Percentiles rank a stretch among this genome's conserved stretches.
phyloP scores from a whole-genome alignment of 176 grass and related monocot species.

The Rhynchospora tenuis region DNA sequence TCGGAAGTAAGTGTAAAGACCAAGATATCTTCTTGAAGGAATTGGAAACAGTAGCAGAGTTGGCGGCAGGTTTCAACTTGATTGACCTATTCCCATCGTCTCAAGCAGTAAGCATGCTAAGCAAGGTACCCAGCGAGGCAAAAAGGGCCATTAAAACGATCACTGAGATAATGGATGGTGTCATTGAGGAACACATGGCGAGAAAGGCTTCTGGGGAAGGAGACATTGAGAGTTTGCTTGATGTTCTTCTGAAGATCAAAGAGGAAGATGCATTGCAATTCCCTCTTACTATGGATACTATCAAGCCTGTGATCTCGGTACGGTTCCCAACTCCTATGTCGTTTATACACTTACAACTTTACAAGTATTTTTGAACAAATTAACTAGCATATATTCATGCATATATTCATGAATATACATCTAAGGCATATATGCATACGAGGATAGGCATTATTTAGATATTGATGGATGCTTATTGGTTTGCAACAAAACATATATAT shows the following conservation, averaged over 20 bases:
- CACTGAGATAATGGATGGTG: background rate
- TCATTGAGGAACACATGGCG: background rate
- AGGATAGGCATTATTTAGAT: no score
- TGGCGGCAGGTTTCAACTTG: conserved; percentile 43
- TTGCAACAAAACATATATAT: no score
- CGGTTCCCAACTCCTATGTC: background rate
- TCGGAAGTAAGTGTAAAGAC: conserved; percentile 15
- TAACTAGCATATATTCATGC: no score
- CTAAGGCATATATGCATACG: no score
- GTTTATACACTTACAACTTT: background rate
- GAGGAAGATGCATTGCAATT: conserved; percentile 12
- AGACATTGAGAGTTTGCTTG: conserved; percentile 11
- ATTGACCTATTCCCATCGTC: conserved; percentile 54
- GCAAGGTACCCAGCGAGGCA: background rate
- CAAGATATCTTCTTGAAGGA: conserved; percentile 11
- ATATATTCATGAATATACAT: no score
- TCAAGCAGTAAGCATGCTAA: conserved; percentile 24
- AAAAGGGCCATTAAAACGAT: background rate
- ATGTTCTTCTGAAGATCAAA: background rate
- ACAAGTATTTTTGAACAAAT: background rate
- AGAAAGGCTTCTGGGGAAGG: background rate
- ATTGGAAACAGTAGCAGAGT: background rate
- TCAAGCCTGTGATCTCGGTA: background rate
- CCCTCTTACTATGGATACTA: background rate
- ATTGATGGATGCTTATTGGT: no score